Base-by-base conservation (phyloP, 73 alveolate genomes). In the Loxodes magnus region DNA sequence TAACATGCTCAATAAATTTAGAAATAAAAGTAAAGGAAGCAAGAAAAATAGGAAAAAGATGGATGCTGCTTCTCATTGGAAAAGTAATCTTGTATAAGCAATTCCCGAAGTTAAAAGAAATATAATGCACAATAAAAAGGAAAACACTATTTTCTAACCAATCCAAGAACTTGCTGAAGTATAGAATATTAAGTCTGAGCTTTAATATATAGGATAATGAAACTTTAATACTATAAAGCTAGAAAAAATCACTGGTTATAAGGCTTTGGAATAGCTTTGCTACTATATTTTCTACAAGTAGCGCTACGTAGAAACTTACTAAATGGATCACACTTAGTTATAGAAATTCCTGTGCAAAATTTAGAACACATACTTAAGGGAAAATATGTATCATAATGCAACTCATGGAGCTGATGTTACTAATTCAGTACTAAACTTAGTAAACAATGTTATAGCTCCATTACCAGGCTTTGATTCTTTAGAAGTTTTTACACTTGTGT, bases 341-440 rank as follows among this genome's bases (percentile, higher is more conserved):
- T 1, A 12, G 14, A 12, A 33, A 33, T 33, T 33, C 14, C 14
- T 33, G 14, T n/a, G 20, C 10, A 16, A 33, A 33, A 16, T 33
- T 16, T 12, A 33, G 43, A 16, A 33, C 10, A 33, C 10, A 33
- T 33, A 33, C 43, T 16, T 12, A 26, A 62, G 67, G 43, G 42
- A 69, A 12, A 81, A 78, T 44, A 61, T 71, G 6, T 82, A 82
- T 44, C 95, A 82, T 66, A 82, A 80, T 17, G 86, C 74, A 50
- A 43, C 77, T 17, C 95, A 82, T 56, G 95, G 88, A 5, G 80
- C 79, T 0, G 95, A 82, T 57, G 78, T 82, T 5, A 55, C 86
- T 4, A 71, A 69, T 35, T 57, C 83, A 16, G 34, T 46, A 39
- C 38, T 69, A 17, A 50, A 70, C 25, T 49, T 82, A 31, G 49